Percentiles rank a stretch among this genome's conserved stretches.
phyloP scores from a whole-genome alignment of 2,329 filamentous ascomycete species.

The Colletotrichum acutatum region DNA sequence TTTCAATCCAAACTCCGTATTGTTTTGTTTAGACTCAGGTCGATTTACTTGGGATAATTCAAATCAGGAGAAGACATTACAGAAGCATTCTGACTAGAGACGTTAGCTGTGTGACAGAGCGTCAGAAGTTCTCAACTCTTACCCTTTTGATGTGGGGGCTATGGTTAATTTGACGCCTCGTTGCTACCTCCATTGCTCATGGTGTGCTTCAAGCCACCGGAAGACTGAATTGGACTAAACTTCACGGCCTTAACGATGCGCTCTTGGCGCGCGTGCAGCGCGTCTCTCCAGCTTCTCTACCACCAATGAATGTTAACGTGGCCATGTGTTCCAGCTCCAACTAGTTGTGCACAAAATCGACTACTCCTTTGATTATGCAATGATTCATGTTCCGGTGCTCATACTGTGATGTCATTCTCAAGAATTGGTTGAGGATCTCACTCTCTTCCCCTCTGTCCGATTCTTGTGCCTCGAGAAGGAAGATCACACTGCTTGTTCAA shows the following conservation, averaged over 20 bases:
- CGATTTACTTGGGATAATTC: not conserved
- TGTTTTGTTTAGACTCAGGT: not conserved
- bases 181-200: not conserved
- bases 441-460: not conserved
- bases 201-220: not conserved
- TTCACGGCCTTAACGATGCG: not conserved
- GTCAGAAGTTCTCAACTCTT: not conserved
- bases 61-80: not conserved
- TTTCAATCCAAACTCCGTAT: not conserved
- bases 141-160: not conserved
- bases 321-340: not conserved
- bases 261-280: not conserved
- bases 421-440: not conserved
- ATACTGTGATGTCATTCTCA: not conserved
- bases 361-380: not conserved
- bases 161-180: not conserved
- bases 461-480: not conserved
- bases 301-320: not conserved
- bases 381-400: not conserved
- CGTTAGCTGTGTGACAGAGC: not conserved
- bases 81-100: not conserved
- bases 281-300: not conserved
- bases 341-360: not conserved
- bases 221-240: not conserved
- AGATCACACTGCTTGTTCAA: not conserved